Evolutionary conservation across 345 rosid species (phyloP).

Genomic region (Trapa bicornis): DNA sequence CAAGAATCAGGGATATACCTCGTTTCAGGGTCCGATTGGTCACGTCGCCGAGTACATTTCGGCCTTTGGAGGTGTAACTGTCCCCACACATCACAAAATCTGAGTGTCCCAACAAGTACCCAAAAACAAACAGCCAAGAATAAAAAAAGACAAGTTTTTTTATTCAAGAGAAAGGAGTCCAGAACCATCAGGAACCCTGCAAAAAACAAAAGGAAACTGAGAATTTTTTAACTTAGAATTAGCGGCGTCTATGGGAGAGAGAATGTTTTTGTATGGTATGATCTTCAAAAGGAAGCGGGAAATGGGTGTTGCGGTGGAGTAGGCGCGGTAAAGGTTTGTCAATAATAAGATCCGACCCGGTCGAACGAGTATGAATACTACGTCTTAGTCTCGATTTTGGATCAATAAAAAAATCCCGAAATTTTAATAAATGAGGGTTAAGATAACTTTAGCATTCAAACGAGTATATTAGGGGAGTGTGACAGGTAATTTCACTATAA

Average conservation of each 20-base stretch:
- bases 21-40: constrained; percentile 42
- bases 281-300: too few relatives aligned
- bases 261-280: too few relatives aligned
- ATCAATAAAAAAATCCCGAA: too few relatives aligned
- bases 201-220: background rate
- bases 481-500: too few relatives aligned
- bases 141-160: background rate
- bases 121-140: background rate
- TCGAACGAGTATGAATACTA: too few relatives aligned
- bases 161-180: background rate
- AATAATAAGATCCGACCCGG: too few relatives aligned
- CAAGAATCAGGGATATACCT: constrained; percentile 25
- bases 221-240: background rate
- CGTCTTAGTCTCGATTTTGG: too few relatives aligned
- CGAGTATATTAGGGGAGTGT: too few relatives aligned
- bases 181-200: background rate
- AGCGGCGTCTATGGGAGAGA: background rate
- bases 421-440: too few relatives aligned
- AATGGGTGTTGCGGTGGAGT: too few relatives aligned
- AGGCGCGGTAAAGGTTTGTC: too few relatives aligned
- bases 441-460: too few relatives aligned
- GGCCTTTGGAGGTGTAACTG: constrained; percentile 17
- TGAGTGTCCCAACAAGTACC: background rate
- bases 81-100: constrained; percentile 39
- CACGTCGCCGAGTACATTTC: constrained; percentile 35